These are phyloP conservation scores for Colletotrichum sp. DNA, from an alignment of 2,329 filamentous ascomycete genomes.

Conservation along the genomic window DNA sequence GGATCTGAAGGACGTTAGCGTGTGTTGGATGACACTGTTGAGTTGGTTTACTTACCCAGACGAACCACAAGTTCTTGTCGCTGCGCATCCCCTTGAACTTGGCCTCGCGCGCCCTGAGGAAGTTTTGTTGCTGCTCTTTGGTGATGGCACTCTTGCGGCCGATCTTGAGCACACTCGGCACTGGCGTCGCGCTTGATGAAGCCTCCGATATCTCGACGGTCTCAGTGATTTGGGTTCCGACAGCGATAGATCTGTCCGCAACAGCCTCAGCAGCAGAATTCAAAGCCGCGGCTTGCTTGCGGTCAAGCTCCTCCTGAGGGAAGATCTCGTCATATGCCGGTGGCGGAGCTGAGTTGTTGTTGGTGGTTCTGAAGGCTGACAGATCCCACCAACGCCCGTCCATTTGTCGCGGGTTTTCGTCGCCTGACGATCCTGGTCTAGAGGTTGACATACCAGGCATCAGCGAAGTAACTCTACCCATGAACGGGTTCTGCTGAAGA, in stretches of 20 bases:
- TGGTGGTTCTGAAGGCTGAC: conserved; percentile 55
- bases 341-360: conserved; percentile 58
- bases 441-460: conserved; percentile 67
- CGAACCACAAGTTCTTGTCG: conserved; percentile 70
- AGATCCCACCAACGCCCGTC: conserved; percentile 73
- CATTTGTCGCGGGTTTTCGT: conserved; percentile 45
- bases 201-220: conserved; percentile 42
- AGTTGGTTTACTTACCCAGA: conserved; percentile 62
- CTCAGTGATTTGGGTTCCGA: conserved; percentile 47
- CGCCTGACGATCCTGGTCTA: conserved; percentile 52
- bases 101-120: conserved; percentile 64
- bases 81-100: conserved; percentile 68
- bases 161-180: conserved; percentile 57
- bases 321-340: conserved; percentile 84
- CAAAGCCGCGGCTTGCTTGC: conserved; percentile 63
- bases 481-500: conserved; percentile 62
- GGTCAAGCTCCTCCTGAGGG: conserved; percentile 59
- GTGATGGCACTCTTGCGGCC: conserved; percentile 69
- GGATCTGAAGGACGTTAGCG: conserved; percentile 46
- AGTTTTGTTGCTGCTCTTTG: conserved; percentile 68
- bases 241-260: conserved; percentile 57
- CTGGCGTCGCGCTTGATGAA: conserved; percentile 17
- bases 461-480: conserved; percentile 74
- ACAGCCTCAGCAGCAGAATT: conserved; percentile 63
- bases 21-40: not conserved